Evolutionary conservation across 768 basidiomycete genomes (phyloP).

Genomic region (Termitomyces sp.): DNA sequence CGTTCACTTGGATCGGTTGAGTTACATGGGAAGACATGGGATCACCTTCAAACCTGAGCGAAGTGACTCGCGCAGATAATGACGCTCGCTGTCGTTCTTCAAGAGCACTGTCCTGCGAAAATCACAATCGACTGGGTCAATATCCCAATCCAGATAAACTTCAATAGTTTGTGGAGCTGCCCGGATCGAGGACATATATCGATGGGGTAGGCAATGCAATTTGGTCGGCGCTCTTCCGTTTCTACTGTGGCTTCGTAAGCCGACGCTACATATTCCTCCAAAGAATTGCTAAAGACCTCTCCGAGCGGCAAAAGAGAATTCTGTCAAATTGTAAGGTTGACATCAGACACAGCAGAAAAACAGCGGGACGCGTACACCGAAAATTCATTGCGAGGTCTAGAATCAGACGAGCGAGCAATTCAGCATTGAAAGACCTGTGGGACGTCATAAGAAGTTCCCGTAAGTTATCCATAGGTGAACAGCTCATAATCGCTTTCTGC

Average conservation of each 20-base stretch:
- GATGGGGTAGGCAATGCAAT: slow-evolving; percentile 5
- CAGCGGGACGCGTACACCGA: background rate
- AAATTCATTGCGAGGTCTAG: background rate
- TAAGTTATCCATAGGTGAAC: slow-evolving; percentile 22
- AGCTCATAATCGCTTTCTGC: slow-evolving; percentile 29
- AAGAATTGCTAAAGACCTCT: too few species aligned
- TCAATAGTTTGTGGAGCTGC: background rate
- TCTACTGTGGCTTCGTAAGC: background rate
- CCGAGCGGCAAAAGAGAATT: too few species aligned
- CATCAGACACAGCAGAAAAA: background rate
- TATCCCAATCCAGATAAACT: background rate
- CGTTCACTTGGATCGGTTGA: background rate
- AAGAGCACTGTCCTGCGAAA: background rate
- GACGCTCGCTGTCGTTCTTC: background rate
- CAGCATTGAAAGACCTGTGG: background rate
- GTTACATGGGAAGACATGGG: background rate
- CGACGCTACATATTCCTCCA: background rate
- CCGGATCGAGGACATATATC: background rate
- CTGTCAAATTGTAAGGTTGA: background rate
- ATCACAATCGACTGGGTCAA: background rate
- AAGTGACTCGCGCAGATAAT: background rate
- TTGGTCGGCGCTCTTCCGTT: background rate
- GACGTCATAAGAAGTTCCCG: slow-evolving; percentile 31
- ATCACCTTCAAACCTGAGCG: background rate
- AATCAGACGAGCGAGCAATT: background rate